A percentile compares a stretch with the other conserved stretches of the same genome.
Evolutionary conservation across 2,329 filamentous ascomycete species (phyloP).

Genomic region (Trichoderma sp.): DNA sequence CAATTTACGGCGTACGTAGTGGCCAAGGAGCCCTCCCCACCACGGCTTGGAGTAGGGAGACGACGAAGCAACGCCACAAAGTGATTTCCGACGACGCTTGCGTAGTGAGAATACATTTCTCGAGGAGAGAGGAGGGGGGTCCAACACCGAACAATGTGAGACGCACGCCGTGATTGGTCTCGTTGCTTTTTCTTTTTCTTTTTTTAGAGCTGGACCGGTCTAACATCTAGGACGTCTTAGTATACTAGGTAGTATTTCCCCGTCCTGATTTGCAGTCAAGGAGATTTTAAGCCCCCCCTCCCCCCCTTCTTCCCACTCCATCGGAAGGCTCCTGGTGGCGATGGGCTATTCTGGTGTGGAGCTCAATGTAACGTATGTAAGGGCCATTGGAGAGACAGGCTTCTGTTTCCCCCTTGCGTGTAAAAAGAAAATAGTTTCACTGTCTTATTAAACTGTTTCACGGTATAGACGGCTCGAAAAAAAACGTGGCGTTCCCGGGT

Average conservation of each 20-base stretch:
- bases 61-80: not conserved
- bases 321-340: not conserved
- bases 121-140: not conserved
- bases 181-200: not conserved
- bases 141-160: not conserved
- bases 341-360: not conserved
- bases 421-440: not conserved
- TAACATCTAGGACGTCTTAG: not conserved
- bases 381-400: not conserved
- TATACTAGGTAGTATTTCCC: not conserved
- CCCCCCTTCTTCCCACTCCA: too few species aligned
- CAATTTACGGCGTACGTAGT: not conserved
- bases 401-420: not conserved
- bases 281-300: too few species aligned
- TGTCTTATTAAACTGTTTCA: not conserved
- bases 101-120: not conserved
- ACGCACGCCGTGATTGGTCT: not conserved
- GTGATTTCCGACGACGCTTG: not conserved
- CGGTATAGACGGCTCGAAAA: not conserved
- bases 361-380: not conserved
- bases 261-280: not conserved
- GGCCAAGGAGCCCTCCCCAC: not conserved
- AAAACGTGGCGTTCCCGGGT: not conserved
- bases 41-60: constrained; percentile 1
- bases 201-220: not conserved